Evolutionary conservation across 345 rosid species (phyloP).

Genomic region (Eucalyptus cloeziana): DNA sequence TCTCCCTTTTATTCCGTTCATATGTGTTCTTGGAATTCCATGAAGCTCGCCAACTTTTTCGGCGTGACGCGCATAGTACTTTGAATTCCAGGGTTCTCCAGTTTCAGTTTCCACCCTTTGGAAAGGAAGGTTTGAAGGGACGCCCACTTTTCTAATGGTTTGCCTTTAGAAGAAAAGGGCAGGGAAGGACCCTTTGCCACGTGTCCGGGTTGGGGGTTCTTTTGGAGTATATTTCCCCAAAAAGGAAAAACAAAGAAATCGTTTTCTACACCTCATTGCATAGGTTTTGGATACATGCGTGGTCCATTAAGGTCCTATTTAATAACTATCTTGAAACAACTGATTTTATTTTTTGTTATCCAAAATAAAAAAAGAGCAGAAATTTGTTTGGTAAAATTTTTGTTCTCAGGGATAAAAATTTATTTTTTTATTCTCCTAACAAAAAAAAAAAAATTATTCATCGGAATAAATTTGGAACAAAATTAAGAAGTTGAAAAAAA

Average conservation of each 20-base stretch:
- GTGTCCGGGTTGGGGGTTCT: neutral
- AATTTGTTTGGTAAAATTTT: fast-evolving
- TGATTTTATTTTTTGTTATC: fast-evolving
- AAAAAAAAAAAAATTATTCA: no score
- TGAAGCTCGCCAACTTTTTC: neutral
- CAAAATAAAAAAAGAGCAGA: no score
- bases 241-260: neutral
- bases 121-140: neutral
- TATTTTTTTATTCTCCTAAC: no score
- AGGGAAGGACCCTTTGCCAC: neutral
- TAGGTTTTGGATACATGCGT: neutral
- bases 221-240: neutral
- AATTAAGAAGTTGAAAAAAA: no score
- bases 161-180: neutral
- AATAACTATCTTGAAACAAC: no score
- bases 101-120: neutral
- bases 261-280: neutral
- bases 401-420: fast-evolving
- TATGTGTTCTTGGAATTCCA: neutral
- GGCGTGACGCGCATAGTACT: neutral
- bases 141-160: neutral
- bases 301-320: neutral
- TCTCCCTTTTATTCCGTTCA: neutral
- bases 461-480: no score
- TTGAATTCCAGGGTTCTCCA: neutral